phyloP scores from a whole-genome alignment of 2,329 filamentous ascomycete species.

The Macrophomina pseudophaseolina region DNA sequence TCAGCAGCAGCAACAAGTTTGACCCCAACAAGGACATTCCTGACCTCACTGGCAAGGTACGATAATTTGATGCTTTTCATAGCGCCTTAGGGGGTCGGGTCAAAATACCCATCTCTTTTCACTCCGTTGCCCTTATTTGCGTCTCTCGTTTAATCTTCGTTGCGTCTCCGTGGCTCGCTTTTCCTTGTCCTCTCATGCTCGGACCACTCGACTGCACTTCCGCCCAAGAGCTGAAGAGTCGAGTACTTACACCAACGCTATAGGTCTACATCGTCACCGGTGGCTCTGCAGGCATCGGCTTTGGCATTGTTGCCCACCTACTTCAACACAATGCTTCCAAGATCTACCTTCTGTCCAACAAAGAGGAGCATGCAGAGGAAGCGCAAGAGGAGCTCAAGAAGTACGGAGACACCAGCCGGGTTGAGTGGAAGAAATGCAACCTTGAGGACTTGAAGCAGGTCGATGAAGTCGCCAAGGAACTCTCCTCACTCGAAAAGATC shows the following conservation, averaged over 20 bases:
- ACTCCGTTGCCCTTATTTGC: too few species aligned
- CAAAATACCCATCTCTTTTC: background rate
- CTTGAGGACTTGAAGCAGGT: constrained; percentile 54
- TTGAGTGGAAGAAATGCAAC: constrained; percentile 54
- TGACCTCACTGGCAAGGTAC: constrained; percentile 46
- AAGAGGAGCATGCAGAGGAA: constrained; percentile 54
- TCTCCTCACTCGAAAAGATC: constrained; percentile 50
- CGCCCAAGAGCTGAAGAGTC: too few species aligned
- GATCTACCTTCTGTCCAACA: constrained; percentile 57
- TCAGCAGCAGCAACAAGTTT: constrained; percentile 43
- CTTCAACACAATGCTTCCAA: constrained; percentile 55
- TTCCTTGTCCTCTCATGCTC: too few species aligned
- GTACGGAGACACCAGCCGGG: constrained; percentile 52
- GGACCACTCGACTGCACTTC: too few species aligned
- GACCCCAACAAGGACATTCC: constrained; percentile 49
- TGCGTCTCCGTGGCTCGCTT: too few species aligned
- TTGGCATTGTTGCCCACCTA: constrained; percentile 58
- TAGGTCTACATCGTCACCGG: constrained; percentile 55
- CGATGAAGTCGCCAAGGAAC: constrained; percentile 50
- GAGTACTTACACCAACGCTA: background rate
- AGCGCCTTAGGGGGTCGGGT: background rate
- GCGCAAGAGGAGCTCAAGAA: constrained; percentile 49
- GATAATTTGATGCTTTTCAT: background rate
- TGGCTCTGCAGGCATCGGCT: constrained; percentile 58
- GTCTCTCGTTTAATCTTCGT: too few species aligned